These are phyloP conservation scores for Sarocladium brachiariae DNA, from an alignment of 2,329 filamentous ascomycete species.

Conservation along the genomic window DNA sequence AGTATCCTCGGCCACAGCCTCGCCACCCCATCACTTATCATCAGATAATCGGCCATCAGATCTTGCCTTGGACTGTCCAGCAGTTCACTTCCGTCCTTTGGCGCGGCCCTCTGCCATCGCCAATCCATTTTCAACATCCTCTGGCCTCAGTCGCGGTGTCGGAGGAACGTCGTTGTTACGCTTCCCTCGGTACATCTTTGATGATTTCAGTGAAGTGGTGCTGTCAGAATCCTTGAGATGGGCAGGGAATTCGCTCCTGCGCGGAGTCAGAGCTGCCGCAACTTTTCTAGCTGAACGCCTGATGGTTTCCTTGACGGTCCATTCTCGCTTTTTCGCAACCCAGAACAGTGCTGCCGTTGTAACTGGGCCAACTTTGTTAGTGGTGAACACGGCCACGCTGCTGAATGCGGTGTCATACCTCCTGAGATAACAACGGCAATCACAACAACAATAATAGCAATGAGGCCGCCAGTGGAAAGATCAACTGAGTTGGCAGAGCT, in stretches of 20 bases:
- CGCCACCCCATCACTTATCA: not conserved
- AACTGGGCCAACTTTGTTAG: conserved; percentile 35
- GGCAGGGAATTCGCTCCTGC: conserved; percentile 52
- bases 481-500: conserved; percentile 47
- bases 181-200: conserved; percentile 32
- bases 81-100: conserved; percentile 18
- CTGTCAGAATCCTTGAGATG: conserved; percentile 41
- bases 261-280: conserved; percentile 54
- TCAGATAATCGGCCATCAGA: not conserved
- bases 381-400: not conserved
- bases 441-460: conserved; percentile 70
- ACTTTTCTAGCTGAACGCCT: conserved; percentile 60
- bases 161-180: conserved; percentile 50
- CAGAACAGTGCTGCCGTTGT: conserved; percentile 64
- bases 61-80: not conserved
- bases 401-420: conserved; percentile 41
- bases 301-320: conserved; percentile 68
- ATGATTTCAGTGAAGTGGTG: conserved; percentile 13
- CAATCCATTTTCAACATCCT: conserved; percentile 54
- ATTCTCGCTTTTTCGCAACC: conserved; percentile 77
- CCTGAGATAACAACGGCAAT: conserved; percentile 60
- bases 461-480: conserved; percentile 61
- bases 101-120: conserved; percentile 30
- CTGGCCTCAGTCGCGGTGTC: conserved; percentile 46
- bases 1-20: not conserved